A percentile compares a stretch with the other conserved stretches of the same genome.
These are phyloP conservation scores for Tolypocladium inflatum DNA, from an alignment of 2,329 filamentous ascomycete genomes.

Conservation along the genomic window DNA sequence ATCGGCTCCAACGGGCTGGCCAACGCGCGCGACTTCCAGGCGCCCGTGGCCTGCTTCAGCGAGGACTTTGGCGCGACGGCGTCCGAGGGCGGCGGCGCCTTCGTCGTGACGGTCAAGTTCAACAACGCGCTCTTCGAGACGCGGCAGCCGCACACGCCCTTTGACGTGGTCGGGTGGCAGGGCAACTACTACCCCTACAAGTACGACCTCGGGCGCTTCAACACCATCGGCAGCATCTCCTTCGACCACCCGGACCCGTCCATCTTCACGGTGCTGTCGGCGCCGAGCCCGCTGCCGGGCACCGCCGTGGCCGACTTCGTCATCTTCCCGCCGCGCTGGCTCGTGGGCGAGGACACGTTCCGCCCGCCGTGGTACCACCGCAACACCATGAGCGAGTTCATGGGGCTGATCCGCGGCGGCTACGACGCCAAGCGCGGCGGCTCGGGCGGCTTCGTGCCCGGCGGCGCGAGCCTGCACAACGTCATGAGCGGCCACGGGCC, in stretches of 20 bases:
- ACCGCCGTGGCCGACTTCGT: slow-evolving; percentile 64
- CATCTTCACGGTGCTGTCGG: slow-evolving; percentile 62
- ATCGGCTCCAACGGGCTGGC: slow-evolving; percentile 69
- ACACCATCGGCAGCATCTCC: slow-evolving; percentile 60
- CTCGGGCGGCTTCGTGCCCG: slow-evolving; percentile 43
- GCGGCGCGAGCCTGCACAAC: slow-evolving; percentile 55
- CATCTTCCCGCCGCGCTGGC: slow-evolving; percentile 64
- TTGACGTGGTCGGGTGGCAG: slow-evolving; percentile 75
- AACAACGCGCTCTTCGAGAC: slow-evolving; percentile 56
- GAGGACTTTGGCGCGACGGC: slow-evolving; percentile 42
- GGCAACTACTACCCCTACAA: slow-evolving; percentile 75
- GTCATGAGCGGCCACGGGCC: slow-evolving; percentile 61
- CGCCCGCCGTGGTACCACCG: slow-evolving; percentile 65
- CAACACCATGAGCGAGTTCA: slow-evolving; percentile 59
- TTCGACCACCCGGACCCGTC: slow-evolving; percentile 73
- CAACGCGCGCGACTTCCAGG: slow-evolving; percentile 67
- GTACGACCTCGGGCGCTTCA: slow-evolving; percentile 72
- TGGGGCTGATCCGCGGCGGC: slow-evolving; percentile 47
- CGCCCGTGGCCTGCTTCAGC: slow-evolving; percentile 59
- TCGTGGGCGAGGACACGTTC: slow-evolving; percentile 62
- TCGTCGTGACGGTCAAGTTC: slow-evolving; percentile 45
- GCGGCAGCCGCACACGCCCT: slow-evolving; percentile 60
- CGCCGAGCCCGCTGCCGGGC: slow-evolving; percentile 53
- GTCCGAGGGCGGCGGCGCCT: slow-evolving; percentile 1
- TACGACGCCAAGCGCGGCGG: slow-evolving; percentile 51